Evolutionary conservation across 169 alveolate genomes (phyloP), one percentile per base, ranked within the genome.

Genomic region (Perkinsus olseni): DNA sequence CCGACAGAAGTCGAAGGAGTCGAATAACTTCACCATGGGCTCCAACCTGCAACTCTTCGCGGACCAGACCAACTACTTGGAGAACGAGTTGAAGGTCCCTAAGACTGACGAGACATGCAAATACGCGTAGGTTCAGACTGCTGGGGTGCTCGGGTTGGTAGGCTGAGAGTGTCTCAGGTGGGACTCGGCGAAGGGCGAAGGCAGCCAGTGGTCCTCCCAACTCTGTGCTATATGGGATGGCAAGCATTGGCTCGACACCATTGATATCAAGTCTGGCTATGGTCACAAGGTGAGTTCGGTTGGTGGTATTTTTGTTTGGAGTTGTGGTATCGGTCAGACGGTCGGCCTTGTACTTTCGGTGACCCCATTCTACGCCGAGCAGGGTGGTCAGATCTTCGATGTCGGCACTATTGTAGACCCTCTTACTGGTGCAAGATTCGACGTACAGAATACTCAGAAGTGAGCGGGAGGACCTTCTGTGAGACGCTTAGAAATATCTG

Each of bases 331-430:
- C 31, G 31, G 8, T 62, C 82, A 62, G 82, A 62, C 82, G 1
- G 31, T 62, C 17, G 98, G 97, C 28, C 92, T 98, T 74, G 96
- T 98, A 38, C 95, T 97, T 93, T 98, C 96, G 95, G 92, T 93
- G 92, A 98, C 99, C 28, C 96, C 97, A 38, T 97, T 97, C 95
- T 98, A 97, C 92, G 97, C 98, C 48, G 99, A 98, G 96, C 94
- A 82, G 36, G 94, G 94, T 92, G 96, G 96, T 8, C 96, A 94
- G 91, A 93, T 94, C 38, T 62, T 93, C 38, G 96, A 94, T 93
- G 92, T 51, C n/a, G 96, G 95, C 38, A 91, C 91, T 92, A 74
- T 94, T 34, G 95, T 92, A 20, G 92, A 93, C 74, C 28, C n/a
- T 37, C 39, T 31, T 48, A 0, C 74, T 28, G 74, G 94, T 10